A percentile compares a stretch with the other conserved stretches of the same genome.
phyloP scores from a whole-genome alignment of 768 basidiomycete genomes.

The Xerocomus spinulosus region DNA sequence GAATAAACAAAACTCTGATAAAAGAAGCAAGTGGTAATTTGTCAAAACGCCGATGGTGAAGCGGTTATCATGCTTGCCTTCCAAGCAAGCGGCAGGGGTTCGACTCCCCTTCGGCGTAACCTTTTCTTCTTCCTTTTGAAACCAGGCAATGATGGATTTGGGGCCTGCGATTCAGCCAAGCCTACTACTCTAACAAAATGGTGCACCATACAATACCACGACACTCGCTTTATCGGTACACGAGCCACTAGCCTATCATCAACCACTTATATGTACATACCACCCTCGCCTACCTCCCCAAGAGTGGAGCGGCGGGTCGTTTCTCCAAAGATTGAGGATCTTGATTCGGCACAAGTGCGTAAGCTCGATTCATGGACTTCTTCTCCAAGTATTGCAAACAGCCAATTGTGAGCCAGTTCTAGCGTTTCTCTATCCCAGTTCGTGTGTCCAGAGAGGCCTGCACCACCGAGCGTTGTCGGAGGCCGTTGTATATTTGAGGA shows the following conservation, averaged over 20 bases:
- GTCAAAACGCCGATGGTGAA: slow-evolving; percentile 72
- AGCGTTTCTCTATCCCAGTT: slow-evolving; percentile 36
- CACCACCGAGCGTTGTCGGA: too few relatives aligned
- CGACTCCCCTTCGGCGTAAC: slow-evolving; percentile 62
- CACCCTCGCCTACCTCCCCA: slow-evolving; percentile 41
- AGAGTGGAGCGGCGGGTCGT: slow-evolving; percentile 12
- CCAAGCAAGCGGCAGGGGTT: slow-evolving; percentile 76
- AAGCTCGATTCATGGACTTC: slow-evolving; percentile 6
- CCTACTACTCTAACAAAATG: too few relatives aligned
- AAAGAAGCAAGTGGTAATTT: too few relatives aligned
- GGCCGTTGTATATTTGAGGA: slow-evolving; percentile 40
- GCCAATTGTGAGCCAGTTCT: slow-evolving; percentile 32
- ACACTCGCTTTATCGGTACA: too few relatives aligned
- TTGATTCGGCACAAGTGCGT: slow-evolving; percentile 10
- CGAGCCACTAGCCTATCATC: too few relatives aligned
- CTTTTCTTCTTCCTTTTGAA: too few relatives aligned
- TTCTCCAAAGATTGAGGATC: background rate
- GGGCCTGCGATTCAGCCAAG: too few relatives aligned
- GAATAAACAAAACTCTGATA: too few relatives aligned
- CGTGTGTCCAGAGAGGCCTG: too few relatives aligned
- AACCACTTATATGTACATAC: slow-evolving; percentile 54
- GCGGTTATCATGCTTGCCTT: slow-evolving; percentile 93
- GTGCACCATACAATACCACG: too few relatives aligned
- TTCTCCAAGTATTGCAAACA: slow-evolving; percentile 34
- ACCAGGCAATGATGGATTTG: too few relatives aligned